Evolutionary conservation across 306 rosid genomes (phyloP).

Genomic region (Senna tora): DNA sequence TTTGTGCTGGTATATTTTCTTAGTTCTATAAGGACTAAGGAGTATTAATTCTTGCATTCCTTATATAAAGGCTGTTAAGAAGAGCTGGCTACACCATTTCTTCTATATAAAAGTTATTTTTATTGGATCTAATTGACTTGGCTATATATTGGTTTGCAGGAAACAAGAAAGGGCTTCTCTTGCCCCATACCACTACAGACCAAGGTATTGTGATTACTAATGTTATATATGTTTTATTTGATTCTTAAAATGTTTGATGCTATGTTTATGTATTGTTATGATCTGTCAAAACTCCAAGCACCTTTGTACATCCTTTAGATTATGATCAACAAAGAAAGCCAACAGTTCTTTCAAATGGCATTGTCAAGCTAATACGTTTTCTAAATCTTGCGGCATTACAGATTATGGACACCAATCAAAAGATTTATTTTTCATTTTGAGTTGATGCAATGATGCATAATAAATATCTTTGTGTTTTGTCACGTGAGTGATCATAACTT

Average conservation of each 20-base stretch:
- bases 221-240: not conserved
- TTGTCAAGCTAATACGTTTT: slow-evolving; percentile 26
- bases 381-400: slow-evolving; percentile 2
- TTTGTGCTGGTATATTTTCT: slow-evolving; percentile 75
- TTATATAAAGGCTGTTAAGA: slow-evolving; percentile 5
- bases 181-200: slow-evolving; percentile 93
- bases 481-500: too few relatives aligned
- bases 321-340: slow-evolving; percentile 4
- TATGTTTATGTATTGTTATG: too few relatives aligned
- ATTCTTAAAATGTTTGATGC: too few relatives aligned
- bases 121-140: not conserved
- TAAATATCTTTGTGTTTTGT: too few relatives aligned
- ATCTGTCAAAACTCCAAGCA: too few relatives aligned
- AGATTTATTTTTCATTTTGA: not conserved
- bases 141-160: slow-evolving; percentile 51
- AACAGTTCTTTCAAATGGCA: not conserved
- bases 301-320: not conserved
- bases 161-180: slow-evolving; percentile 92
- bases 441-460: not conserved
- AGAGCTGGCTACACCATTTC: slow-evolving; percentile 17
- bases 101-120: not conserved
- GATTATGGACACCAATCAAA: not conserved
- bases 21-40: too few relatives aligned
- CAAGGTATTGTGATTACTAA: slow-evolving; percentile 69
- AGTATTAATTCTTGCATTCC: not conserved